A percentile compares a stretch with the other conserved stretches of the same genome.
These are phyloP conservation scores for Pyrenochaeta sp. DNA, from an alignment of 2,329 filamentous ascomycete species.

Conservation along the genomic window DNA sequence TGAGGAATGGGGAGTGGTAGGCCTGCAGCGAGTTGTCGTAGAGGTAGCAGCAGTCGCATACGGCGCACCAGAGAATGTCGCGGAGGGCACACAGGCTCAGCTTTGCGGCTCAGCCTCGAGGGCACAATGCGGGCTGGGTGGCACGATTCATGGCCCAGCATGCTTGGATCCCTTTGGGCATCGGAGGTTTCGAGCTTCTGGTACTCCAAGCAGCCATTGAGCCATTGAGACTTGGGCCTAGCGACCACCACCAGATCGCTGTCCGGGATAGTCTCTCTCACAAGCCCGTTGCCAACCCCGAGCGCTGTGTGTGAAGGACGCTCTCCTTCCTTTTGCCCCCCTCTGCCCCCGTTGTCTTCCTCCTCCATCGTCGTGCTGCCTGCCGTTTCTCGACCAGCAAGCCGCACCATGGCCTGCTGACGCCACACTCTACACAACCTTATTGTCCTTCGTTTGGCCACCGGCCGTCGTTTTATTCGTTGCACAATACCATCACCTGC, in stretches of 20 bases:
- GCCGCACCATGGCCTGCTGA: conserved; percentile 17
- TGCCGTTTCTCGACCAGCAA: background rate
- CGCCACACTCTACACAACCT: background rate
- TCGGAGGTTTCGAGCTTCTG: background rate
- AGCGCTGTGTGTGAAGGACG: background rate
- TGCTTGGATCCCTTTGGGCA: background rate
- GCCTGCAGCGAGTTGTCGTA: too few species aligned
- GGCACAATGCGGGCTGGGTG: background rate
- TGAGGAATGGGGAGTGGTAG: too few species aligned
- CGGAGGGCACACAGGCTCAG: background rate
- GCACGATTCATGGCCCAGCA: background rate
- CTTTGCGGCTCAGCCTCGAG: background rate
- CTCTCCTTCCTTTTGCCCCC: conserved; percentile 7
- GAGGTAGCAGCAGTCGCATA: conserved; percentile 22
- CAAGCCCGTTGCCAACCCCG: conserved; percentile 12
- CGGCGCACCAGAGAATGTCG: conserved; percentile 17
- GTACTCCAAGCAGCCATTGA: background rate
- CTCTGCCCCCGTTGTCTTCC: background rate
- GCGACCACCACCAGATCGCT: conserved; percentile 12
- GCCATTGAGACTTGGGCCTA: background rate
- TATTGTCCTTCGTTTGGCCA: conserved; percentile 15
- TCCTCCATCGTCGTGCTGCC: conserved; percentile 7
- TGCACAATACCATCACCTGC: conserved; percentile 19
- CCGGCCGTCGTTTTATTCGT: conserved; percentile 18
- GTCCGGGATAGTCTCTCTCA: conserved; percentile 13